Evolutionary conservation across 768 basidiomycete species (phyloP).

Genomic region (Lepiota subincarnata): DNA sequence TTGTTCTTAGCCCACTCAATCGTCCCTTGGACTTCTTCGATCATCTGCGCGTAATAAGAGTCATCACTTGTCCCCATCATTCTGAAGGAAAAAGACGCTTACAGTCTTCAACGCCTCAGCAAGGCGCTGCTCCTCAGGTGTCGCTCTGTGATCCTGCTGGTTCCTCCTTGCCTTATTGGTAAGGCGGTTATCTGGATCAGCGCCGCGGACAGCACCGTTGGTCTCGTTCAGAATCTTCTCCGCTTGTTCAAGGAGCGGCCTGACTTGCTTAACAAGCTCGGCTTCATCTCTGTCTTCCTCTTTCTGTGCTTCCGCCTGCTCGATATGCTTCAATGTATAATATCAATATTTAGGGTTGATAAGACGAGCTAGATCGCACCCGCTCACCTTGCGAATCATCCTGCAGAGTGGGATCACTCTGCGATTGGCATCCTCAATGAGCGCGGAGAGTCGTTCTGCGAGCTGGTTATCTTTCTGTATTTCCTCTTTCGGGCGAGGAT

Average conservation of each 20-base stretch:
- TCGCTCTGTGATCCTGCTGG: conserved; percentile 31
- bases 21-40: conserved; percentile 33
- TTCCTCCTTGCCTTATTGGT: conserved; percentile 31
- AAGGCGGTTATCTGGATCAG: conserved; percentile 32
- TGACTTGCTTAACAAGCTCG: conserved; percentile 31
- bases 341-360: background rate
- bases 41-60: conserved; percentile 17
- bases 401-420: conserved; percentile 26
- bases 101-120: conserved; percentile 34
- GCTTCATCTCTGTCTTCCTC: conserved; percentile 32
- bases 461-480: conserved; percentile 23
- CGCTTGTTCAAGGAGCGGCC: conserved; percentile 32
- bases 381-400: conserved; percentile 33
- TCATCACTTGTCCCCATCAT: background rate
- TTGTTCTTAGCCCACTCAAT: conserved; percentile 36
- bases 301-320: conserved; percentile 28
- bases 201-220: conserved; percentile 30
- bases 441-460: conserved; percentile 28
- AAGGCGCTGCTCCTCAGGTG: conserved; percentile 34
- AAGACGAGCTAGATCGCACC: background rate
- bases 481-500: conserved; percentile 22
- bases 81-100: conserved; percentile 3
- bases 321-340: conserved; percentile 25
- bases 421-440: conserved; percentile 32
- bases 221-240: conserved; percentile 36